Base-by-base conservation (phyloP, 805 yeast species). In the Jamesozyma rosinii region DNA sequence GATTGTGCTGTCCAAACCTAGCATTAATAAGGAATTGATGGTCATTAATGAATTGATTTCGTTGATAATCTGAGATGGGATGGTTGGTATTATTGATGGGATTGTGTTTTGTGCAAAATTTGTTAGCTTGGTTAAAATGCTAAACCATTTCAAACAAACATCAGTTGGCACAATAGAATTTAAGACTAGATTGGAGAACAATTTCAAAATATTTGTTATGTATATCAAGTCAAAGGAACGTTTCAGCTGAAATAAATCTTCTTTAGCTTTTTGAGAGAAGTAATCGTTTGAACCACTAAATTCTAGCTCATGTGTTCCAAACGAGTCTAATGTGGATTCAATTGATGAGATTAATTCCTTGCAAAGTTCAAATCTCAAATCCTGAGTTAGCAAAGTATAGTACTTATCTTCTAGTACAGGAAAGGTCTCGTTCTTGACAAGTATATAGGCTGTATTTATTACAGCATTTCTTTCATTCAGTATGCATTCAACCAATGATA, bases 1-100 rank as follows among this genome's bases (percentile, higher is more conserved):
- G 40, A 64, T 66, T 29, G 73, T 67, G 31, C 71, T 69, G 35
- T 78, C 75, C 45, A 81, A 62, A 41, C 84, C 86, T 20, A 83
- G 54, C 32, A 81, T 59, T 22, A 76, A 54, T 9, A 83, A 51
- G 3, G 81, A 69, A 1, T 73, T 64, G 4, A 53, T 40, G 19
- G 43, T 54, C 10, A 54, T 37, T 21, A 58, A 51, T 5, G 52
- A 44, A 9, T 40, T 31, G 14, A 44, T 15, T 26, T 43, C 31
- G 11, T 42, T 34, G 4, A 42, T 21, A 13, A 42, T 41, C 1
- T 37, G 34, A 22, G 15, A 31, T 29, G 47, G 47, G 5, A 42
- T 22, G 5, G 44, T 39, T 9, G 35, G 30, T 21, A 47, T 33
- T n/a, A 37, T 30, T 11, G 37, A 13, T 8, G 48, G 40, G 10